These are phyloP conservation scores for Lasiosphaeria hispida DNA, from an alignment of 495 filamentous ascomycete genomes.

Conservation along the genomic window DNA sequence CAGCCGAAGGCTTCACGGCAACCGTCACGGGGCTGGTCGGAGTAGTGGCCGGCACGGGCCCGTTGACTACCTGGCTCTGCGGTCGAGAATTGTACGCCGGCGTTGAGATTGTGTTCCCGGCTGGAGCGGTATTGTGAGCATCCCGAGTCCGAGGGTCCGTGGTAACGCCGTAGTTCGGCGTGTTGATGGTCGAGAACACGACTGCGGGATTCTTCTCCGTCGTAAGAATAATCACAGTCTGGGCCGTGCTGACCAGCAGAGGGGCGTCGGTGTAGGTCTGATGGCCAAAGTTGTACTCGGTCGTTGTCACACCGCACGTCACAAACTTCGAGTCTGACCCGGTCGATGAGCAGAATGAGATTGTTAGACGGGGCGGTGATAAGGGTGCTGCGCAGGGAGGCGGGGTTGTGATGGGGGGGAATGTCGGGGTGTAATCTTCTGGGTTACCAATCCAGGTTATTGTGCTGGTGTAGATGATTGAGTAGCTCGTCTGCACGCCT, in stretches of 20 bases:
- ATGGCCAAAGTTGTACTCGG: constrained; percentile 15
- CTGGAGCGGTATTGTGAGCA: constrained; percentile 22
- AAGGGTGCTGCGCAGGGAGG: constrained; percentile 17
- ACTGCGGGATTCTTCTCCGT: constrained; percentile 52
- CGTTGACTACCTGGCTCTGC: constrained; percentile 4
- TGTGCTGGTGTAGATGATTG: constrained; percentile 44
- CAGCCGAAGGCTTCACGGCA: constrained; percentile 38
- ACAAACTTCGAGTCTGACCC: constrained; percentile 25
- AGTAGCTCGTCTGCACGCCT: constrained; percentile 29
- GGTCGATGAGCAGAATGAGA: constrained; percentile 39
- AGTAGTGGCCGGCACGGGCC: constrained; percentile 8
- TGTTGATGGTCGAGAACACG: constrained; percentile 36
- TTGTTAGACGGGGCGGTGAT: constrained; percentile 32
- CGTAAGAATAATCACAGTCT: constrained; percentile 38
- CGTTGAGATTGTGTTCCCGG: constrained; percentile 13
- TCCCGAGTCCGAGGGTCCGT: constrained; percentile 21
- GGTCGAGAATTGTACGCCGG: constrained; percentile 32
- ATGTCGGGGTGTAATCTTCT: constrained; percentile 42
- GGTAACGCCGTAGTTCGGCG: constrained; percentile 44
- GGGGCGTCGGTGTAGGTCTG: not conserved
- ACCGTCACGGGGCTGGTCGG: constrained; percentile 34
- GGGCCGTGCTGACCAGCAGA: not conserved
- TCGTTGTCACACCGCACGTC: constrained; percentile 24
- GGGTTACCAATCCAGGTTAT: constrained; percentile 45
- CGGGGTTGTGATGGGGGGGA: constrained; percentile 36